Evolutionary conservation across 495 filamentous ascomycete genomes (phyloP), one percentile per base, ranked within the genome.

Genomic region (Bathelium albidoporum): DNA sequence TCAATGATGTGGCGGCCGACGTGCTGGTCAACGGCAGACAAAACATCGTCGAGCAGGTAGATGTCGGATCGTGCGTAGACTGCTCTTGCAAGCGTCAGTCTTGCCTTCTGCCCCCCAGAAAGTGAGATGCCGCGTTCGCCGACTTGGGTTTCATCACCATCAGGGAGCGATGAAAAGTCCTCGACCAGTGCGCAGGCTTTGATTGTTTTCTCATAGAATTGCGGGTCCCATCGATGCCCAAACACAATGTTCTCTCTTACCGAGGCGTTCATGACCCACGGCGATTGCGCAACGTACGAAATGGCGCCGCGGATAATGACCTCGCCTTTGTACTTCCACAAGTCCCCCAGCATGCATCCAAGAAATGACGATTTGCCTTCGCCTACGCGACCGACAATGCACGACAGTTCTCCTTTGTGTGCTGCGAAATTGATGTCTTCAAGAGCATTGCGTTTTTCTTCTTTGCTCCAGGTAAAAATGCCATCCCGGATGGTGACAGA

Each of bases 261-360:
- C 55, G 87, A 94, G 7, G 95, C 93, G 70, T 97, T 99, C 92
- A 96, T 97, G 41, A 99, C 87, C 93, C 95, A 99, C 28, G 91
- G 74, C 68, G 88, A 83, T 73, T 99, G 95, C 24, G 90, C 88
- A 66, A 95, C 95, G 71, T 96, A 99, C 5, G 95, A 95, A 24
- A 87, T 82, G 16, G 79, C 81, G 20, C 95, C 95, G 65, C 88
- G 87, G 28, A 97, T 75, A 29, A 87, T 74, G 7, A 97, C 94
- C 64, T 92, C 83, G 60, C 95, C 95, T 63, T 90, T 85, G 43
- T 84, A 80, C 73, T 96, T 97, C 86, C 87, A 96, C 7, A 99
- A 73, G 73, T 96, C 90, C 59, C 95, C 95, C 1, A 97, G 80
- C 29, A 97, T 80, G 36, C 89, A 82, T 71, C 93, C 87, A 16